These are phyloP conservation scores for Kandelia obovata DNA, from an alignment of 345 rosid species.

Conservation along the genomic window DNA sequence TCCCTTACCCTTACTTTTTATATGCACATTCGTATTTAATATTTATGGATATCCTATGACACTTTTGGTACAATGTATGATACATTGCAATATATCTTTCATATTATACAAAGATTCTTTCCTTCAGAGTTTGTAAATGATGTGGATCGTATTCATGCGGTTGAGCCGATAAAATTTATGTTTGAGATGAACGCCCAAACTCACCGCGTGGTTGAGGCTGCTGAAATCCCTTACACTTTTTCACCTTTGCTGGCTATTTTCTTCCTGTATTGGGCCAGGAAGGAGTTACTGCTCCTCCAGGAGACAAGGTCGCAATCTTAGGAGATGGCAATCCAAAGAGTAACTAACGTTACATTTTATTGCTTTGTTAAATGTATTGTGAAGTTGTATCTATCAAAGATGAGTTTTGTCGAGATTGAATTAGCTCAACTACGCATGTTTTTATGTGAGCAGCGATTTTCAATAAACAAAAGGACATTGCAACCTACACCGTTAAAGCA, in stretches of 20 bases:
- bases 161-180: constrained; percentile 28
- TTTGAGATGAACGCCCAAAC: constrained; percentile 21
- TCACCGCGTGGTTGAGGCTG: constrained; percentile 25
- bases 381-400: too few species aligned
- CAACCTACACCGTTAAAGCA: constrained; percentile 28
- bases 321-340: constrained; percentile 8
- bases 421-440: background rate
- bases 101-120: background rate
- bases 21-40: background rate
- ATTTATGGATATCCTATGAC: too few species aligned
- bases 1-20: background rate
- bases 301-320: constrained; percentile 21
- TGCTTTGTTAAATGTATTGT: too few species aligned
- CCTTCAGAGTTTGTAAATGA: constrained; percentile 33
- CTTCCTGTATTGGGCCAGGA: constrained; percentile 13
- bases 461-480: constrained; percentile 21
- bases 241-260: constrained; percentile 13
- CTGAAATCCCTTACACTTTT: constrained; percentile 26
- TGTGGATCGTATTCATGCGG: constrained; percentile 26
- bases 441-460: constrained; percentile 12
- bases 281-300: constrained; percentile 18
- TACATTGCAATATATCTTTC: background rate
- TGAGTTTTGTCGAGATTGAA: background rate
- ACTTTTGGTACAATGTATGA: too few species aligned
- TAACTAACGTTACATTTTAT: background rate